Evolutionary conservation across 495 filamentous ascomycete genomes (phyloP), one percentile per base, ranked within the genome.

Genomic region (Penicillium robsamsonii): DNA sequence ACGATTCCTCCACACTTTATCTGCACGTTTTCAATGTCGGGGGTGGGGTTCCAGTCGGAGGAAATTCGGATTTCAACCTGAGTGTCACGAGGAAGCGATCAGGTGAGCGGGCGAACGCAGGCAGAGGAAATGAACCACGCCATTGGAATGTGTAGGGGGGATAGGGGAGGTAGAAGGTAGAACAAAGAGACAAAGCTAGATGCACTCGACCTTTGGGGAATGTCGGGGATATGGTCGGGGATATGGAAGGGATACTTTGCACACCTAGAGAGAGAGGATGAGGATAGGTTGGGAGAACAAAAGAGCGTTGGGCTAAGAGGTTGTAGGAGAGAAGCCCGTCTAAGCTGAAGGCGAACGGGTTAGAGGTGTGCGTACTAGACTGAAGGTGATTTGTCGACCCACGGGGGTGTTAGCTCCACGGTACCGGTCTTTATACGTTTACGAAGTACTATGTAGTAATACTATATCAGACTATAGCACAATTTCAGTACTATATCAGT

Each of bases 301-400:
- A 59, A 31, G 52, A 50, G 46, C 52, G 46, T 44, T 29, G 37
- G 27, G 27, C 25, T 9, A 42, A 22, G 20, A 22, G 25, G 29
- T 29, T 51, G 56, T 48, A 44, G 47, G 37, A 22, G 33, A 25
- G 6, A 20, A 31, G 41, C 40, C 17, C 22, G 10, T 17, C 8
- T 38, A 12, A 46, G 55, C 7, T 41, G 18, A 57, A 51, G 31
- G 52, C 44, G 53, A 60, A 55, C 52, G 42, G 43, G 57, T 15
- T 30, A 4, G 15, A 56, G 50, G 57, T 64, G 66, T 68, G 66
- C 66, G 53, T 38, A 44, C 42, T 30, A 30, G 37, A 13, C 46
- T 25, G 24, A 47, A 46, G 60, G 20, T 68, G 66, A 68, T 68
- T 68, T 66, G 66, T 64, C 60, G 66, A 66, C 59, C 66, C 63